Base-by-base conservation (phyloP, 208 protist species). In the Tritrichomonas musculus region DNA sequence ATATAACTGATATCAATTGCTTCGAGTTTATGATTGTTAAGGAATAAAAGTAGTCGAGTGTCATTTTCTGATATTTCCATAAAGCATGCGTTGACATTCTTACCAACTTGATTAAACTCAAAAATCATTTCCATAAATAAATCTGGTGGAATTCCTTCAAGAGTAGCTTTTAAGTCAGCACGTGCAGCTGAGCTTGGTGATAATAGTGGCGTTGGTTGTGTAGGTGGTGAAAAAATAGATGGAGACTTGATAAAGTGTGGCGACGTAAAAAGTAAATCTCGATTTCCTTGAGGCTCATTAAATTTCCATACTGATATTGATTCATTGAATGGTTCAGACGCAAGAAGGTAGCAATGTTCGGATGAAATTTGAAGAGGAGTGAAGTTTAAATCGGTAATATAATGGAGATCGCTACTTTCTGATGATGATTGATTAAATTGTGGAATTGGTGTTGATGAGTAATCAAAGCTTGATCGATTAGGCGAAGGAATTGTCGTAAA, bases 121-220 rank as follows among this genome's bases (percentile, higher is more conserved):
- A 44, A 88, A 11, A 88, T 53, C 47, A 49, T 53, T 50, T 88
- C 77, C 14, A 88, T 88, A 49, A 57, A 88, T 27, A 88, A 36
- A 88, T 88, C 77, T 33, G 77, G 77, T 53, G 77, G 77, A 88
- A 88, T 88, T 13, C 77, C 77, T 88, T 88, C 77, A 39, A 88
- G 30, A 33, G 77, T 88, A 57, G 77, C 41, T 39, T 88, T 44
- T 57, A 88, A 33, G 11, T 88, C 77, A 17, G 4, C 25, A 44
- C 77, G 44, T 39, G 77, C 77, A 39, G 33, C 47, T 53, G 77
- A 39, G 33, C 47, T 30, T 57, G 77, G 77, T n/a, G 77, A 88
- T 20, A 14, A 39, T 39, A 88, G 5, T 27, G 14, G 13, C 9
- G 8, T 33, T 20, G 33, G 27, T 60, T 22, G 41, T 20, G 41